Evolutionary conservation across 2,329 filamentous ascomycete species (phyloP).

Genomic region (Metarhizium album): DNA sequence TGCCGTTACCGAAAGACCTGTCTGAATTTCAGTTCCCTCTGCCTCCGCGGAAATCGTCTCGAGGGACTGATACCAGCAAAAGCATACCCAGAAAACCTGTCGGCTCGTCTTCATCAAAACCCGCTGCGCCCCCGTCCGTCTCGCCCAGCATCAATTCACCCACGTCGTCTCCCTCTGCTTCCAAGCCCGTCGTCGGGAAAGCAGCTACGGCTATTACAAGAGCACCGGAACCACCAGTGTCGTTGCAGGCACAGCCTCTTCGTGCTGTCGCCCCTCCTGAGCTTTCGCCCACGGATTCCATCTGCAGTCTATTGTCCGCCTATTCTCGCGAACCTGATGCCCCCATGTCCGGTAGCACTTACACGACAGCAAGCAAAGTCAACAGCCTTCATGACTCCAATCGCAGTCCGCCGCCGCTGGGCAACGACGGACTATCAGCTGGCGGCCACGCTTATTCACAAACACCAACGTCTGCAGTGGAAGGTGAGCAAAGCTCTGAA

Average conservation of each 20-base stretch:
- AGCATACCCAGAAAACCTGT: slow-evolving; percentile 13
- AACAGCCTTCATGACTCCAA: slow-evolving; percentile 1
- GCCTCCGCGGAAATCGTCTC: slow-evolving; percentile 16
- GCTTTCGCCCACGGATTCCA: slow-evolving; percentile 34
- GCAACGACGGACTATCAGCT: background rate
- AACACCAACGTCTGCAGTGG: background rate
- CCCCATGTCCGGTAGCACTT: slow-evolving; percentile 5
- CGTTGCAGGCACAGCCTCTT: slow-evolving; percentile 5
- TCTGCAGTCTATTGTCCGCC: slow-evolving; percentile 45
- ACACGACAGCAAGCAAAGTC: slow-evolving; percentile 5
- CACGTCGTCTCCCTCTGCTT: slow-evolving; percentile 11
- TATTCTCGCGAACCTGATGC: slow-evolving; percentile 39
- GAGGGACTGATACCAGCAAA: slow-evolving; percentile 11
- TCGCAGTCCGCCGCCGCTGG: background rate
- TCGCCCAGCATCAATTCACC: slow-evolving; percentile 1
- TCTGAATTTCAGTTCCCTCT: slow-evolving; percentile 12
- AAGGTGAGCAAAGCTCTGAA: background rate
- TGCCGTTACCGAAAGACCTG: slow-evolving; percentile 14
- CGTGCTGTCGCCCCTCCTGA: slow-evolving; percentile 13
- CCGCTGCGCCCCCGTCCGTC: background rate
- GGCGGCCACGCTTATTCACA: background rate
- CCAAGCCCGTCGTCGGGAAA: slow-evolving; percentile 26
- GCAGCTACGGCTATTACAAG: slow-evolving; percentile 21
- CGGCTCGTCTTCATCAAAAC: slow-evolving; percentile 5
- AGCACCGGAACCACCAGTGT: background rate